Percentiles rank a stretch among this genome's conserved stretches.
These are phyloP conservation scores for Colletotrichum sp. DNA, from an alignment of 2,329 filamentous ascomycete genomes.

Conservation along the genomic window DNA sequence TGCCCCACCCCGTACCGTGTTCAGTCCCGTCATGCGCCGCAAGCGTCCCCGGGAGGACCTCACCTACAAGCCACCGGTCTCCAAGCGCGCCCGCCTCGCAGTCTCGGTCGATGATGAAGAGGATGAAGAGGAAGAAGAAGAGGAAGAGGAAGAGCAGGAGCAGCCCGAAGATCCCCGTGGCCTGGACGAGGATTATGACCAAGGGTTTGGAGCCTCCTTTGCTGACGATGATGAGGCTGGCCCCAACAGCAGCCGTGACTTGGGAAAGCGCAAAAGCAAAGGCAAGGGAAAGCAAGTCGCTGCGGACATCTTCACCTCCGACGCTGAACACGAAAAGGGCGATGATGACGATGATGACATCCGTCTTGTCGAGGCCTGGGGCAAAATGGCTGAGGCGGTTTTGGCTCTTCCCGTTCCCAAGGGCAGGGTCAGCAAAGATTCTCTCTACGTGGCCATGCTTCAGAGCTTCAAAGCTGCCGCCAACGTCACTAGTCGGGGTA, in stretches of 20 bases:
- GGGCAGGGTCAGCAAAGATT: background rate
- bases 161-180: background rate
- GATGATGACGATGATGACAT: background rate
- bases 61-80: background rate
- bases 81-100: background rate
- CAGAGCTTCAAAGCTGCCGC: background rate
- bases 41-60: background rate
- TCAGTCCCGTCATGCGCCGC: background rate
- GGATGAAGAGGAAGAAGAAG: background rate
- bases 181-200: background rate
- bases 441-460: background rate
- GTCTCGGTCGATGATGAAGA: background rate
- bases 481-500: background rate
- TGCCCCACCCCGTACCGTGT: background rate
- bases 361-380: background rate
- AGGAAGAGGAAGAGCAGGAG: background rate
- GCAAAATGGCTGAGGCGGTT: background rate
- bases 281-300: background rate
- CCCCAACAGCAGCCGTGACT: background rate
- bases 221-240: background rate
- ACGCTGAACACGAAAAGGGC: background rate
- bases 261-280: background rate
- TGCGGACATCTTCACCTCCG: background rate
- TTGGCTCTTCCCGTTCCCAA: background rate
- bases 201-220: background rate